These are phyloP conservation scores for Russula sp. DNA, from an alignment of 768 basidiomycete genomes.

Conservation along the genomic window DNA sequence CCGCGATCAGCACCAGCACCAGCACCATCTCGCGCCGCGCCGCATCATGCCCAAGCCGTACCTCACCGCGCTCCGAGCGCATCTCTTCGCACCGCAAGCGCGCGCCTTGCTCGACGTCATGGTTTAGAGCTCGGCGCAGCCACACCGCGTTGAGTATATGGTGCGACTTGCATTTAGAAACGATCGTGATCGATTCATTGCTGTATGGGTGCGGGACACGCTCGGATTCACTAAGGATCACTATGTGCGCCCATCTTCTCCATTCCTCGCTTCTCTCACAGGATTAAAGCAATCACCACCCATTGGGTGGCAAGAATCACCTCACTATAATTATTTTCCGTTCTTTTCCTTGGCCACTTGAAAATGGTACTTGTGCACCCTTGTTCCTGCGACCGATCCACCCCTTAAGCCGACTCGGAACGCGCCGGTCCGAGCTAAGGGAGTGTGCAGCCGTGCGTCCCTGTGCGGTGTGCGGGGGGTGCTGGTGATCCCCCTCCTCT, in stretches of 20 bases:
- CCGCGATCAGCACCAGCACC: background rate
- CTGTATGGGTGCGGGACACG: constrained; percentile 75
- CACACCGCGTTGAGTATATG: constrained; percentile 72
- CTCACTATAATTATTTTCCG: background rate
- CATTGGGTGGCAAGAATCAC: background rate
- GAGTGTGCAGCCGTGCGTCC: too few species aligned
- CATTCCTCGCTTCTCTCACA: background rate
- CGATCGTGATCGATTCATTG: constrained; percentile 37
- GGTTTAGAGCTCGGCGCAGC: constrained; percentile 86
- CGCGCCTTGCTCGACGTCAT: constrained; percentile 69
- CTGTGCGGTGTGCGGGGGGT: too few species aligned
- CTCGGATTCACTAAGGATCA: constrained; percentile 53
- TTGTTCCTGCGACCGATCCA: too few species aligned
- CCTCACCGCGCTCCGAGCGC: constrained; percentile 50
- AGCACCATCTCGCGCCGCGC: constrained; percentile 25
- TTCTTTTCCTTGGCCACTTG: constrained; percentile 20
- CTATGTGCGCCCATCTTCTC: constrained; percentile 49
- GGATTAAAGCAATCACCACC: constrained; percentile 4
- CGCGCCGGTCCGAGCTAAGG: too few species aligned
- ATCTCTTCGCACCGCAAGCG: constrained; percentile 56
- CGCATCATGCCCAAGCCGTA: constrained; percentile 57
- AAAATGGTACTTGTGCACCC: background rate
- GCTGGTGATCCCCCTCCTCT: too few species aligned
- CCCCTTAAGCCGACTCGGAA: too few species aligned
- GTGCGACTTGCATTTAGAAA: constrained; percentile 51